A percentile compares a stretch with the other conserved stretches of the same genome.
These are phyloP conservation scores for Stenocarpella maydis DNA, from an alignment of 2,329 filamentous ascomycete genomes.

Conservation along the genomic window DNA sequence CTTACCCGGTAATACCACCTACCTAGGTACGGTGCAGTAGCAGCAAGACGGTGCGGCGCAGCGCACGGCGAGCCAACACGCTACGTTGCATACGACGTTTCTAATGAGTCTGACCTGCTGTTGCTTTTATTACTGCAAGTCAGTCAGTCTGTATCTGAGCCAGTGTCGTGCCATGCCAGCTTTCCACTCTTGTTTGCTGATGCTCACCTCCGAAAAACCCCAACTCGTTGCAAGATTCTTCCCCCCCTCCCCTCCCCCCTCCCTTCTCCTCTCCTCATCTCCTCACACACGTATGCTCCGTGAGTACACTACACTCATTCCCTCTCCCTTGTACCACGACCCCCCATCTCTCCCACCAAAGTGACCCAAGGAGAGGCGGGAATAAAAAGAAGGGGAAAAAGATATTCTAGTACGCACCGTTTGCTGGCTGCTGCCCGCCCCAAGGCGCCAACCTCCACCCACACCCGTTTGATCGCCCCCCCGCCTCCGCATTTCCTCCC, in stretches of 20 bases:
- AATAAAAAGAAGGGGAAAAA: no score
- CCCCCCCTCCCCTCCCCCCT: background rate
- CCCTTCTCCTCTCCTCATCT: constrained; percentile 3
- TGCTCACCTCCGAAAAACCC: constrained; percentile 5
- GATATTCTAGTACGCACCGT: background rate
- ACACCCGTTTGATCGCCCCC: constrained; percentile 30
- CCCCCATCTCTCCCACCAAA: background rate
- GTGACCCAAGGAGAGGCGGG: no score
- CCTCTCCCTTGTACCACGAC: background rate
- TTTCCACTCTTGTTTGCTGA: background rate
- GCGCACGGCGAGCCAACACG: background rate
- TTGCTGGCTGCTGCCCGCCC: constrained; percentile 1
- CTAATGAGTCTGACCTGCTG: background rate
- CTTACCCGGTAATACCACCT: background rate
- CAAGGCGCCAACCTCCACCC: background rate
- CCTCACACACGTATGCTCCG: background rate
- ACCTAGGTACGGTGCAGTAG: constrained; percentile 2
- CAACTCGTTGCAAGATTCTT: constrained; percentile 13
- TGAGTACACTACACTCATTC: background rate
- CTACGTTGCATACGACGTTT: constrained; percentile 2
- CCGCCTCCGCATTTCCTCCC: constrained; percentile 36
- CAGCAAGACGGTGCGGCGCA: background rate
- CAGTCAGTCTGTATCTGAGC: no score
- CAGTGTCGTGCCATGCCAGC: no score
- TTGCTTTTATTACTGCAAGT: background rate